Base-by-base conservation (phyloP, 2,329 filamentous ascomycete species). In the Monilinia fructigena region DNA sequence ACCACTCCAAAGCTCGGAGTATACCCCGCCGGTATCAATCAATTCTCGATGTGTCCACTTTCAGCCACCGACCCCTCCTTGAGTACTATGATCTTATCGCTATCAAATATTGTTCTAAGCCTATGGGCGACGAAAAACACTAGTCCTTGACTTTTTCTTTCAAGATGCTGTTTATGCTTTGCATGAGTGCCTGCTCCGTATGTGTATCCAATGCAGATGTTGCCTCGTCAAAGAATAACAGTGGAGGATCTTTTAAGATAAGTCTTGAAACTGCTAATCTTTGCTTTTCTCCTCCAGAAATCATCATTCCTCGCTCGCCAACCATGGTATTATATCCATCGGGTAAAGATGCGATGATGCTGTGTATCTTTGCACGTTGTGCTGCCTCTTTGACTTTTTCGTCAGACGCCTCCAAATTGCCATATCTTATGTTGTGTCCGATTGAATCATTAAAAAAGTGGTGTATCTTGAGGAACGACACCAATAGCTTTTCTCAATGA, bases 361-460 rank as follows among this genome's bases (percentile, higher is more conserved):
- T 89, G 77, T 97, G 89, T 67, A 99, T 92, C 66, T 89, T 87
- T 2, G 95, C 94, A 64, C 92, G 85, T 74, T 88, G 87, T 1
- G 95, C 93, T 0, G 92, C 95, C 40, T 88, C 88, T 16, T 87
- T 77, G 10, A 99, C 89, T 66, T 89, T 82, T 42, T 92, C 91
- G 12, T 84, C 81, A 0, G 88, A 83, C 0, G 94, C 93, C 56
- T 87, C 86, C 70, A 98, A 85, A 71, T 90, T 86, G 61, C 95
- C 95, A 77, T 99, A 99, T 69, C 88, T 89, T 74, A 99, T 97
- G 76, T 99, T 99, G 77, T 97, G 92, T 75, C 91, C 90, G 67
- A 99, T 94, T 0, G 93, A 95, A 75, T 97, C 93, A 77, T 99
- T 99, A 82, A 99, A 99, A 99, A 1, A 99, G 83, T 0, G 95